Base-by-base conservation (phyloP, 2,329 filamentous ascomycete genomes). In the Alternaria angustiovoidea region DNA sequence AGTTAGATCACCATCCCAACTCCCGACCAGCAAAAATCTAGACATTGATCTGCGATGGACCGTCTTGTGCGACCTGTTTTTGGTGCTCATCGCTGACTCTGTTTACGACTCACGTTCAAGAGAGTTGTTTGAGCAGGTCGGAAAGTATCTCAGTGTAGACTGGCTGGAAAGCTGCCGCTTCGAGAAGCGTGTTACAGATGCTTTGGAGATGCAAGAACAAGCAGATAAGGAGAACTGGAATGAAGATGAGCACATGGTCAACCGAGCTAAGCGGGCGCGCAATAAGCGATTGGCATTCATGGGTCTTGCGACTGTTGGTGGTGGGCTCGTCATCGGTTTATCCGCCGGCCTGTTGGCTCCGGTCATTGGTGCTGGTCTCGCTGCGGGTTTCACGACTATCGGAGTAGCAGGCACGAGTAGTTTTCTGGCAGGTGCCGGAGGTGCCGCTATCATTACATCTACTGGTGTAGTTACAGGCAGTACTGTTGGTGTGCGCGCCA, bases 1-100 rank as follows among this genome's bases (percentile, higher is more conserved):
- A 64, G 92, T 96, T 18, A 89, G 90, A 69, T 93, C 88, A 0
- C 93, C 93, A 0, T 93, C 92, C 2, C 89, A 97, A 72, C 84
- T 98, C 64, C 91, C 92, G 1, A 88, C 87, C 3, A 92, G 91
- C 2, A 87, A 90, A 57, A 95, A 92, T 68, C 91, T 99, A 59
- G 94, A 98, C 73, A 96, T 99, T 59, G 95, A 99, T 77, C 85
- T 99, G 54, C 89, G 95, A 18, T 99, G 95, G 95, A 99, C 95
- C 0, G 91, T 98, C 0, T 86, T 99, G 3, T 99, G 95, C 75
- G 95, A 99, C 78, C 82, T 99, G 5, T 99, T 99, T 76, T 85
- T 99, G 4, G 88, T 97, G 5, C 85, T 99, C n/a, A 94, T 99
- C 69, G 92, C 94, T n/a, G 94, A 98, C 78, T 95, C 93, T 1